phyloP scores from a whole-genome alignment of 441 rosid species.

The Gossypium trilobum region DNA sequence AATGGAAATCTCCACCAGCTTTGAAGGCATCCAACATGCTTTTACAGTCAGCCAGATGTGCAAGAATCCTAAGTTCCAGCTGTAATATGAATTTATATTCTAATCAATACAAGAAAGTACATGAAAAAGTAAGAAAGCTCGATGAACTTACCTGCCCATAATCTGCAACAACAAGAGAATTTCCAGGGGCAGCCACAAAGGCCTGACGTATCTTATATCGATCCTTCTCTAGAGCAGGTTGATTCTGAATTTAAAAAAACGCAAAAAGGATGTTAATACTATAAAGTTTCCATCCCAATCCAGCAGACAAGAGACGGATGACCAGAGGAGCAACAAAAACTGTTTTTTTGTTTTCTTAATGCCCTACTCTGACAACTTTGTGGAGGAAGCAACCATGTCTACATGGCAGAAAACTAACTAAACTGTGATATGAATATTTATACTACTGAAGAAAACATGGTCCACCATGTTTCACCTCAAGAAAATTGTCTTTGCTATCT shows the following conservation, averaged over 20 bases:
- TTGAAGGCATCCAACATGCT: slow-evolving; percentile 94
- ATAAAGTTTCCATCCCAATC: background rate
- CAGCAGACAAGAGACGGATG: background rate
- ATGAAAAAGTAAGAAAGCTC: slow-evolving; percentile 10
- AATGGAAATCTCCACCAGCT: slow-evolving; percentile 98
- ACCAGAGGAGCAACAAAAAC: background rate
- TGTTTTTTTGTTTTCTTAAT: background rate
- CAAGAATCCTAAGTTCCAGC: slow-evolving; percentile 97
- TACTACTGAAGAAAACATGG: slow-evolving; percentile 1
- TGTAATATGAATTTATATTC: slow-evolving; percentile 33
- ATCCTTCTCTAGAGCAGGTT: slow-evolving; percentile 97
- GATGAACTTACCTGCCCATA: slow-evolving; percentile 75
- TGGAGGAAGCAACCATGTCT: background rate
- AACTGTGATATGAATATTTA: background rate
- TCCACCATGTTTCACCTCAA: background rate
- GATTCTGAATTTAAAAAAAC: slow-evolving; percentile 47
- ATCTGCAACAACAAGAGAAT: slow-evolving; percentile 91
- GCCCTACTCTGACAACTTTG: background rate
- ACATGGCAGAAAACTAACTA: background rate
- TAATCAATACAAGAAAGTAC: slow-evolving; percentile 25
- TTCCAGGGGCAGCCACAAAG: slow-evolving; percentile 84
- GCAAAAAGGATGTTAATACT: slow-evolving; percentile 8
- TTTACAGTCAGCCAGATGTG: slow-evolving; percentile 84
- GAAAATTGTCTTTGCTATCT: background rate
- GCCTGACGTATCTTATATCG: slow-evolving; percentile 96